A percentile compares a stretch with the other conserved stretches of the same genome.
These are phyloP conservation scores for Stagonosporopsis vannaccii DNA, from an alignment of 2,329 filamentous ascomycete species.

Conservation along the genomic window DNA sequence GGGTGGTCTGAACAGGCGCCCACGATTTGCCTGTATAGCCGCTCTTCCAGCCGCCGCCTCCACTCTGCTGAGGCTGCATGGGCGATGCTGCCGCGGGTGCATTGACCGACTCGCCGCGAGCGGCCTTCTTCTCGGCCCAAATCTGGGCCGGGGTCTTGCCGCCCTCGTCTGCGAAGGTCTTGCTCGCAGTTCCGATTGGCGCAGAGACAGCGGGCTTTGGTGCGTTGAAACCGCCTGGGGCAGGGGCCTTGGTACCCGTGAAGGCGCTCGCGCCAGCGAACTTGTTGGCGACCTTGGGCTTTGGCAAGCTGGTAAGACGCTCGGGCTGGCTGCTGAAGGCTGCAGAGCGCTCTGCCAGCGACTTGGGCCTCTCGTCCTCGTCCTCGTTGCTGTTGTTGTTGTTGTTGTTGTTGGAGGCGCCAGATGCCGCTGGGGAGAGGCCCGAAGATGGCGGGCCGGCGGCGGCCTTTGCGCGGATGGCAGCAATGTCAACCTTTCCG, in stretches of 20 bases:
- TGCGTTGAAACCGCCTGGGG: constrained; percentile 72
- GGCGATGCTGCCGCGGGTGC: constrained; percentile 52
- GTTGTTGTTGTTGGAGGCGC: constrained; percentile 53
- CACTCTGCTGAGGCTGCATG: constrained; percentile 70
- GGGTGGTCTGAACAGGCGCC: constrained; percentile 79
- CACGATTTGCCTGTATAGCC: constrained; percentile 89
- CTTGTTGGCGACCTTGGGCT: constrained; percentile 92
- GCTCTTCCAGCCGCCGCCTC: constrained; percentile 83
- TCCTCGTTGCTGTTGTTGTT: constrained; percentile 57
- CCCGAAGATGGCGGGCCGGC: constrained; percentile 42
- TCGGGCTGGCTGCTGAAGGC: constrained; percentile 75
- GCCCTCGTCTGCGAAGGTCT: constrained; percentile 91
- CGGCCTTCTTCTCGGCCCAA: constrained; percentile 97
- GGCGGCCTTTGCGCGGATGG: constrained; percentile 85
- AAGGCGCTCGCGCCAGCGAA: constrained; percentile 78
- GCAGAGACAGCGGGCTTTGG: constrained; percentile 66
- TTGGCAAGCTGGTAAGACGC: constrained; percentile 85
- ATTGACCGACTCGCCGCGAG: constrained; percentile 67
- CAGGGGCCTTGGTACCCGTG: constrained; percentile 86
- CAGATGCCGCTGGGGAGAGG: constrained; percentile 55
- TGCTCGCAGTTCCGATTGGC: constrained; percentile 80
- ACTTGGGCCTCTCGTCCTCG: constrained; percentile 57
- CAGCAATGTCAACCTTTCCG: constrained; percentile 96
- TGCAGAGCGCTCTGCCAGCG: constrained; percentile 76
- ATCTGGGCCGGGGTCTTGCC: constrained; percentile 96